Evolutionary conservation across 805 yeast genomes (phyloP).

Genomic region (Candida chauliodis): DNA sequence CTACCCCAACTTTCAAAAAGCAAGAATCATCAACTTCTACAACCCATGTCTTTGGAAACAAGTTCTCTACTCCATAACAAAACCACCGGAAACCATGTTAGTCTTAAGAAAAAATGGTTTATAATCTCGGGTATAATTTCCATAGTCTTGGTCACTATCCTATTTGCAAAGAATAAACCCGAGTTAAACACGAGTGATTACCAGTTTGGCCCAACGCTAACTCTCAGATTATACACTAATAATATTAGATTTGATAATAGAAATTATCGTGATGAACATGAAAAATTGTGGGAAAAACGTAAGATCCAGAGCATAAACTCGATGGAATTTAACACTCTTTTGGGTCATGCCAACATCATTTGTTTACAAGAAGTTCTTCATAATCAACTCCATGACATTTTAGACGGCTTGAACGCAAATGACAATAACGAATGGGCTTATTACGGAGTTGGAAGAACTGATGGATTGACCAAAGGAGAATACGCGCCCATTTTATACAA

Average conservation of each 20-base stretch:
- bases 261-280: slow-evolving; percentile 29
- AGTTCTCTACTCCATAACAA: neutral
- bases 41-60: slow-evolving; percentile 6
- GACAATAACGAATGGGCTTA: slow-evolving; percentile 25
- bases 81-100: neutral
- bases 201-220: slow-evolving; percentile 13
- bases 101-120: neutral
- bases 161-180: slow-evolving; percentile 3
- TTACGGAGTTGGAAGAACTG: slow-evolving; percentile 36
- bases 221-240: slow-evolving; percentile 34
- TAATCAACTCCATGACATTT: slow-evolving; percentile 34
- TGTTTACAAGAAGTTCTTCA: slow-evolving; percentile 40
- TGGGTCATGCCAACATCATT: slow-evolving; percentile 32
- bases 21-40: too few species aligned
- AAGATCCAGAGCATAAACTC: slow-evolving; percentile 33
- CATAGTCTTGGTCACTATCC: neutral
- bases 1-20: too few species aligned
- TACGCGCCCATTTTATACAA: slow-evolving; percentile 36
- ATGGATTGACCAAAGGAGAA: slow-evolving; percentile 29
- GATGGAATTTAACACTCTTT: slow-evolving; percentile 23
- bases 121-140: slow-evolving; percentile 1
- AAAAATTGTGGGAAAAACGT: slow-evolving; percentile 44
- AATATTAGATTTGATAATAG: slow-evolving; percentile 45
- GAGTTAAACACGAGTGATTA: neutral
- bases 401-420: slow-evolving; percentile 19